phyloP scores from a whole-genome alignment of 1,284 basidiomycete genomes.

The Garcileccinum viscosum region DNA sequence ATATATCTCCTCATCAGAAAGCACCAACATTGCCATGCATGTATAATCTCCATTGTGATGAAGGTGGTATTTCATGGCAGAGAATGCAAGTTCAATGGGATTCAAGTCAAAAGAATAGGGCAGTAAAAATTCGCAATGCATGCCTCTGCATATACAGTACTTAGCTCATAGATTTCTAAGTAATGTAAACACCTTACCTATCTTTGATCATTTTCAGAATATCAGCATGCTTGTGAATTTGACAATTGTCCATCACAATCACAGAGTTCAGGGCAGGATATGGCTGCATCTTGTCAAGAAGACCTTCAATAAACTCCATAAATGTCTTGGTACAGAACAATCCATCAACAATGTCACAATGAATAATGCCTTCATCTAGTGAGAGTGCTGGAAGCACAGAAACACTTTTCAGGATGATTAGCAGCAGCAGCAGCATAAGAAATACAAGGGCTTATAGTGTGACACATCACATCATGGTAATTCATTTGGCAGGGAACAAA shows the following conservation, averaged over 20 bases:
- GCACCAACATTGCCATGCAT: background rate
- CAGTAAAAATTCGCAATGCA: background rate
- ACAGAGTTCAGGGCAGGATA: constrained; percentile 49
- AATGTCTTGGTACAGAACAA: background rate
- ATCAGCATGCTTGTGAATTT: constrained; percentile 7
- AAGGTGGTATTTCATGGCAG: background rate
- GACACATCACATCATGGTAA: background rate
- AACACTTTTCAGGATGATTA: background rate
- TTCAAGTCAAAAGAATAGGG: background rate
- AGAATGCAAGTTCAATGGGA: constrained; percentile 1
- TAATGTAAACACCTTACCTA: background rate
- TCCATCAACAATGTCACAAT: background rate
- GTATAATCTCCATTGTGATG: background rate
- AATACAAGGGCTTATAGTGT: background rate
- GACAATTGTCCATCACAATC: constrained; percentile 8
- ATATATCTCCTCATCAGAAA: background rate
- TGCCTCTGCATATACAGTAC: background rate
- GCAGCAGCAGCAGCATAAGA: background rate
- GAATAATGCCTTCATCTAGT: constrained; percentile 4
- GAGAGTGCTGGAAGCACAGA: constrained; percentile 13
- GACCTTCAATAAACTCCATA: background rate
- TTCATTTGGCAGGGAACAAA: background rate
- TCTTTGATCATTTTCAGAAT: background rate
- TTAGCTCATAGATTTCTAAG: background rate
- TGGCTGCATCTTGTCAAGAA: constrained; percentile 60